Conservation (phyloP, 148 eudicot species). For the Vaccinium macrocarpon region DNA sequence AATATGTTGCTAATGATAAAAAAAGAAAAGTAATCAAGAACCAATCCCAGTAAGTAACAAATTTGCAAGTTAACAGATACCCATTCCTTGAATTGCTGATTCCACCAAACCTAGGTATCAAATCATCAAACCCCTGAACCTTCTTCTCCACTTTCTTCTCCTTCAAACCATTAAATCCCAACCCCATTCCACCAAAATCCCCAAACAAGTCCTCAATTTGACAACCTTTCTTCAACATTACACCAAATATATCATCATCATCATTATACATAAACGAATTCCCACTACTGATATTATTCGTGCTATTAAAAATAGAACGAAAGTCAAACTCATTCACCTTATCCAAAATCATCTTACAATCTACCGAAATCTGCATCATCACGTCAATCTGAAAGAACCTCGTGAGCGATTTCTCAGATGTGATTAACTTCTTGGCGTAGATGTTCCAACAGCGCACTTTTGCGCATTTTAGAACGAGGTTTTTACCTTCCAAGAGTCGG, state of each 20-base stretch:
- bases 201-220: conserved; percentile 53
- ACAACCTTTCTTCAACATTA: conserved; percentile 28
- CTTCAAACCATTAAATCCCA: conserved; percentile 21
- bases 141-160: conserved; percentile 24
- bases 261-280: conserved; percentile 24
- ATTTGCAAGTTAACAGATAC: conserved; percentile 29
- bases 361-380: too few relatives aligned
- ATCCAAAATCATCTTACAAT: too few relatives aligned
- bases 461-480: too few relatives aligned
- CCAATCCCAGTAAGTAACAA: background rate
- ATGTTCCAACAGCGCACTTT: too few relatives aligned
- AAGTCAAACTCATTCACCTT: conserved; percentile 43
- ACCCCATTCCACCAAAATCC: conserved; percentile 34
- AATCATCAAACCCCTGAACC: conserved; percentile 38
- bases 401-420: too few relatives aligned
- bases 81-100: conserved; percentile 26
- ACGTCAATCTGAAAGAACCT: too few relatives aligned
- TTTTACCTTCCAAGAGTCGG: too few relatives aligned
- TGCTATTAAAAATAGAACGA: conserved; percentile 39
- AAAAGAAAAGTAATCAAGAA: background rate
- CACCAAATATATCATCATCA: conserved; percentile 52
- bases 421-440: too few relatives aligned
- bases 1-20: background rate
- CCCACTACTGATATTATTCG: conserved; percentile 21
- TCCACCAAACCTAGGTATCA: conserved; percentile 63